Conservation (phyloP, 2,329 filamentous ascomycete genomes). For the Podosphaera xanthii region DNA sequence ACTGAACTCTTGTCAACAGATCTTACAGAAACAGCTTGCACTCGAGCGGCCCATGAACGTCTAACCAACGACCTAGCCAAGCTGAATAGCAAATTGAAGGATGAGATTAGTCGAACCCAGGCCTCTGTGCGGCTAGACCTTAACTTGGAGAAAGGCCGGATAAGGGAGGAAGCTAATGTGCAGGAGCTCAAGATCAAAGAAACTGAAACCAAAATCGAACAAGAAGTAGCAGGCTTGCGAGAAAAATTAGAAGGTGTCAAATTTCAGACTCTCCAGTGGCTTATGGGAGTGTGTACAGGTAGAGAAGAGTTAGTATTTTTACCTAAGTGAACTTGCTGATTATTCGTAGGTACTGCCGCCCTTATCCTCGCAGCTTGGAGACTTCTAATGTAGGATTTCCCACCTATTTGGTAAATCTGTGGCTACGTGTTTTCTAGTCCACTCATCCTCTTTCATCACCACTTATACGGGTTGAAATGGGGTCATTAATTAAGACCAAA, state of each 20-base stretch:
- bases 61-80: slow-evolving; percentile 89
- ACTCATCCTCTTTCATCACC: too few species aligned
- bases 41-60: slow-evolving; percentile 72
- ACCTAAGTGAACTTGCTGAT: slow-evolving; percentile 6
- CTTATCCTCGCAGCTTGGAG: slow-evolving; percentile 47
- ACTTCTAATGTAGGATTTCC: slow-evolving; percentile 32
- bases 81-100: slow-evolving; percentile 65
- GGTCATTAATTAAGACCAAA: too few species aligned
- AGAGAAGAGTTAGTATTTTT: slow-evolving; percentile 2
- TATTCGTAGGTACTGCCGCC: slow-evolving; percentile 27
- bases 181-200: slow-evolving; percentile 98
- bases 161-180: slow-evolving; percentile 83
- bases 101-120: slow-evolving; percentile 87
- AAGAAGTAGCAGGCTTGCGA: slow-evolving; percentile 74
- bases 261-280: slow-evolving; percentile 92
- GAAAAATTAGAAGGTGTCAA: slow-evolving; percentile 94
- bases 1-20: slow-evolving; percentile 84
- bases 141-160: slow-evolving; percentile 90
- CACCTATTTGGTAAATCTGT: too few species aligned
- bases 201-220: slow-evolving; percentile 94
- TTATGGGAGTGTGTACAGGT: slow-evolving; percentile 64
- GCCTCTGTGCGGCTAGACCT: slow-evolving; percentile 79
- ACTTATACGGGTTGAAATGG: too few species aligned
- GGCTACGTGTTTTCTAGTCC: too few species aligned
- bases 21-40: slow-evolving; percentile 73